Evolutionary conservation across 2,329 filamentous ascomycete genomes (phyloP).

Genomic region (Setomelanomma holmii): DNA sequence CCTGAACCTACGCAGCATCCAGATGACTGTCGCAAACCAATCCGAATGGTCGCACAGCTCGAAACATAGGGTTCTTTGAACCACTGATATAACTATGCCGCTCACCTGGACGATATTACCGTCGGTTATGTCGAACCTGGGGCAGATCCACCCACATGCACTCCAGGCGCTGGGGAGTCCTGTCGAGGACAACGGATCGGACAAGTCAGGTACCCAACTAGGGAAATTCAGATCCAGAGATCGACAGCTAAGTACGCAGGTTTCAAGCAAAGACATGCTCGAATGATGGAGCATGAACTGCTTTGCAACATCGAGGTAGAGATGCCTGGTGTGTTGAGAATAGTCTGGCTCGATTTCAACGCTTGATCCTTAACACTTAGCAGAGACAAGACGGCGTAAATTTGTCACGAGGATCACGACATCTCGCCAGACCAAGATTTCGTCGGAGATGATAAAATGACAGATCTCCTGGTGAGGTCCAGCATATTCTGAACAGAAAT

Average conservation of each 20-base stretch:
- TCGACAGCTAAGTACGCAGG: slow-evolving; percentile 7
- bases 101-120: neutral
- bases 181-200: neutral
- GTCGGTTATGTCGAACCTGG: neutral
- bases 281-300: neutral
- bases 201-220: slow-evolving; percentile 12
- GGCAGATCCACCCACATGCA: slow-evolving; percentile 10
- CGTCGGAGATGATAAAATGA: too few relatives aligned
- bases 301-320: neutral
- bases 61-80: neutral
- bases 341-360: neutral
- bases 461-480: too few relatives aligned
- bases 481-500: too few relatives aligned
- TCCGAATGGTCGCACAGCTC: too few relatives aligned
- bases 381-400: neutral
- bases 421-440: neutral
- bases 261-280: slow-evolving; percentile 1
- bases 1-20: too few relatives aligned
- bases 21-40: too few relatives aligned
- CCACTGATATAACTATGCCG: neutral
- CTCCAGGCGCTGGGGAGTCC: slow-evolving; percentile 2
- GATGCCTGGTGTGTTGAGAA: neutral
- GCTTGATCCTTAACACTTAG: neutral
- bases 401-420: neutral
- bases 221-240: slow-evolving; percentile 1